These are phyloP conservation scores for Amanita phalloides DNA, from an alignment of 768 basidiomycete species.

Conservation along the genomic window DNA sequence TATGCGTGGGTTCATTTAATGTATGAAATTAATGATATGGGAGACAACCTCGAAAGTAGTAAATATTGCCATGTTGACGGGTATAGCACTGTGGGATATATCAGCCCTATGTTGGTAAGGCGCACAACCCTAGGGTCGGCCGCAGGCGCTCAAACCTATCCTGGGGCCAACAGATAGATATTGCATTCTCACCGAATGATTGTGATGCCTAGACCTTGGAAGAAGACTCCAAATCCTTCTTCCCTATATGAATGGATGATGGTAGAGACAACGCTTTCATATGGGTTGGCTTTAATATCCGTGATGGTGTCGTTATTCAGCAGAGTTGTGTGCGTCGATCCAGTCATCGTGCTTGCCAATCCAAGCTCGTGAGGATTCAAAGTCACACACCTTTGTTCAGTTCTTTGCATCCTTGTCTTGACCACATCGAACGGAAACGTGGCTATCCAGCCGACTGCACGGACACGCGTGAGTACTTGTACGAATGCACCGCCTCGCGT, in stretches of 20 bases:
- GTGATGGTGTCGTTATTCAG: no score
- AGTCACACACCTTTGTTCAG: no score
- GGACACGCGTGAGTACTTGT: neutral
- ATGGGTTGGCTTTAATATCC: slow-evolving; percentile 30
- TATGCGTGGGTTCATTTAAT: no score
- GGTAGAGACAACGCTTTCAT: slow-evolving; percentile 47
- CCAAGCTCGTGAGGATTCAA: no score
- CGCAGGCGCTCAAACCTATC: no score
- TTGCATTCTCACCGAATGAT: slow-evolving; percentile 51
- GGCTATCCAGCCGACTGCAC: slow-evolving; percentile 54
- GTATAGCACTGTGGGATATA: slow-evolving; percentile 43
- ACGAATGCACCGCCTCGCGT: neutral
- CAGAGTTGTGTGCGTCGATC: no score
- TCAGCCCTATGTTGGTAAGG: no score
- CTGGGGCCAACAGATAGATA: neutral
- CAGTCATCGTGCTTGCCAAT: no score
- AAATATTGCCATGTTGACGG: slow-evolving; percentile 79
- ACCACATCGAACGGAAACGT: slow-evolving; percentile 89
- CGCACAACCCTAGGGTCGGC: no score
- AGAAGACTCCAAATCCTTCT: slow-evolving; percentile 65
- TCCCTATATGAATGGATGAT: slow-evolving; percentile 46
- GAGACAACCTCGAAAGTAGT: slow-evolving; percentile 59
- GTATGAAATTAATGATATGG: slow-evolving; percentile 13
- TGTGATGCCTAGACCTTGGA: slow-evolving; percentile 69
- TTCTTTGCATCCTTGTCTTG: slow-evolving; percentile 80